phyloP scores from a whole-genome alignment of 176 grass and related monocot species.

The Aechmea fasciata region DNA sequence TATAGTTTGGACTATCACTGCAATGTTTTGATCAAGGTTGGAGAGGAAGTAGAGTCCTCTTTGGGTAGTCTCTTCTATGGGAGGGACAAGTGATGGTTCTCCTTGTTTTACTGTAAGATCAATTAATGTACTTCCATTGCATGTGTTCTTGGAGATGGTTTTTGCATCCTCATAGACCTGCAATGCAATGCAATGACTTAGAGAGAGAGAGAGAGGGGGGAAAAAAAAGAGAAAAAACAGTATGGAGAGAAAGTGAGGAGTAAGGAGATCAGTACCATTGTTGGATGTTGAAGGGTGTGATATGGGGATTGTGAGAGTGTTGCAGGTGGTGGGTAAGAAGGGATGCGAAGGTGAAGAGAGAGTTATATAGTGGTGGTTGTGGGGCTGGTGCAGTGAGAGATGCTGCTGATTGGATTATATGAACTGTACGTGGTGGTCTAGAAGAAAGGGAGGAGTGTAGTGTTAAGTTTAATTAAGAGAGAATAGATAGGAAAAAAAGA shows the following conservation, averaged over 20 bases:
- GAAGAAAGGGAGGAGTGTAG: conserved; percentile 21
- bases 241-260: neutral
- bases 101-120: conserved; percentile 31
- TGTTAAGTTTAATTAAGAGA: neutral
- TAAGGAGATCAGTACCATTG: neutral
- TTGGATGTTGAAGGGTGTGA: neutral
- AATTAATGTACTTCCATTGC: neutral
- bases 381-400: neutral
- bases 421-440: conserved; percentile 3
- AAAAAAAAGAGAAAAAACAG: neutral
- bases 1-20: conserved; percentile 59
- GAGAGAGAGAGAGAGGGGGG: neutral
- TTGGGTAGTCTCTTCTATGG: conserved; percentile 25
- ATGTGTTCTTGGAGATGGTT: conserved; percentile 16
- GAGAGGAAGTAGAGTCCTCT: conserved; percentile 47
- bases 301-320: neutral
- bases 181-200: neutral
- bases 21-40: conserved; percentile 78
- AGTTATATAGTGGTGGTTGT: neutral
- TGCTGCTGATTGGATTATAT: neutral
- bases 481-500: conserved; percentile 4
- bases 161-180: conserved; percentile 12
- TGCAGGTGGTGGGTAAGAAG: neutral
- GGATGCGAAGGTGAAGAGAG: conserved; percentile 4
- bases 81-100: conserved; percentile 35